Evolutionary conservation across 2,329 filamentous ascomycete genomes (phyloP).

Genomic region (Colletotrichum sp.): DNA sequence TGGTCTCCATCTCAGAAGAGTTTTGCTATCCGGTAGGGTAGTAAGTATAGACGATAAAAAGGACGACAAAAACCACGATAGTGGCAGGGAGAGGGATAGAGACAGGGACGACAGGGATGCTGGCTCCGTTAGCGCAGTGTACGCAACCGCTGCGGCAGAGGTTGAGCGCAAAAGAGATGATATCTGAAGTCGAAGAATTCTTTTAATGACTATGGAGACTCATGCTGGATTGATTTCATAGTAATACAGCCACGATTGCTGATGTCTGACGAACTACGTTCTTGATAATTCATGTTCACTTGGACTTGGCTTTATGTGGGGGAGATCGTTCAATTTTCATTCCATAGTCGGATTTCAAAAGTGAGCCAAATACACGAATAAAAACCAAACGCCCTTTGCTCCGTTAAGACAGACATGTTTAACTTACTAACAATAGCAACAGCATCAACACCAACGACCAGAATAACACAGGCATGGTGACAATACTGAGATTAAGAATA

Average conservation of each 20-base stretch:
- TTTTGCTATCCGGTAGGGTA: no score
- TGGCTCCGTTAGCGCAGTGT: accelerated
- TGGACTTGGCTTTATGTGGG: background rate
- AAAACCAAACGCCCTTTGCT: background rate
- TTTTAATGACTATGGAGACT: background rate
- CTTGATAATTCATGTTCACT: background rate
- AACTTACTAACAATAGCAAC: background rate
- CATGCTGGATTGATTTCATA: background rate
- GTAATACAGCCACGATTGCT: accelerated
- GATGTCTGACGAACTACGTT: background rate
- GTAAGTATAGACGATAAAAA: no score
- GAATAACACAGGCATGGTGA: background rate
- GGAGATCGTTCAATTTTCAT: background rate
- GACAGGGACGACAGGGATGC: background rate
- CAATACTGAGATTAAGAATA: no score
- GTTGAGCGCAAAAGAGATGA: background rate
- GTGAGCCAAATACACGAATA: background rate
- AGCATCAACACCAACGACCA: background rate
- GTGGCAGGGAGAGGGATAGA: no score
- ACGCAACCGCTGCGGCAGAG: background rate
- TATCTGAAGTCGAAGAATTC: background rate
- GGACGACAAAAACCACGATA: no score
- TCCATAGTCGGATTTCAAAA: background rate
- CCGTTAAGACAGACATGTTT: background rate
- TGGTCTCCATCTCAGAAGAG: background rate